Evolutionary conservation across 2,329 filamentous ascomycete species (phyloP), one percentile per base, ranked within the genome.

Genomic region (Monosporascus sp.): DNA sequence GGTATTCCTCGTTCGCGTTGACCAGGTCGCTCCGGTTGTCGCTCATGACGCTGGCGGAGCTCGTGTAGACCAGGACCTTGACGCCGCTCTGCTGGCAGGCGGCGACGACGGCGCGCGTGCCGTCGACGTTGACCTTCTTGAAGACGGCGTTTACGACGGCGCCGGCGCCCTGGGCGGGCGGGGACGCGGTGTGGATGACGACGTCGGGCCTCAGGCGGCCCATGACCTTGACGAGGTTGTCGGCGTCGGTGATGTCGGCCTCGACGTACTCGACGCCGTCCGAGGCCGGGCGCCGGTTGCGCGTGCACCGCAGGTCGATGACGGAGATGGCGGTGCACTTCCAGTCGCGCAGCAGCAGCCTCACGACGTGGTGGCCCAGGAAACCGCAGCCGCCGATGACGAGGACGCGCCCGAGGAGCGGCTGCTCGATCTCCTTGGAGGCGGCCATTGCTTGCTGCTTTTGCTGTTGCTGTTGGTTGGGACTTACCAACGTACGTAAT

Each of bases 111-210:
- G 87, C 85, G 59, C 78, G 79, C 16, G 94, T 97, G 50, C 93
- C 93, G 50, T 91, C 86, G 50, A 96, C 86, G 70, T 97, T 99
- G 67, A 97, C 88, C 69, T 85, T 86, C 64, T 83, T 83, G 69
- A 94, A 87, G 37, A 90, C 73, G 19, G 81, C 79, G 59, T 86
- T 77, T 63, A 78, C 71, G 65, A 80, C 71, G 65, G 75, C 72
- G 69, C 77, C 65, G 65, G 70, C 71, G 72, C 81, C 74, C 67
- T 82, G 79, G 55, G 76, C 78, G 24, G 78, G 71, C 40, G 90
- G 89, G 36, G 86, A 90, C 20, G 93, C 94, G 2, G 92, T 96
- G 73, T 99, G 93, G 65, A 97, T 87, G 50, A 99, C 90, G 16
- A 95, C 83, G 66, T 91, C 85, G 20, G 93, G 92, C 63, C 81